Evolutionary conservation across 2,329 filamentous ascomycete species (phyloP).

Genomic region (Cephalotrichum gorgonifer): DNA sequence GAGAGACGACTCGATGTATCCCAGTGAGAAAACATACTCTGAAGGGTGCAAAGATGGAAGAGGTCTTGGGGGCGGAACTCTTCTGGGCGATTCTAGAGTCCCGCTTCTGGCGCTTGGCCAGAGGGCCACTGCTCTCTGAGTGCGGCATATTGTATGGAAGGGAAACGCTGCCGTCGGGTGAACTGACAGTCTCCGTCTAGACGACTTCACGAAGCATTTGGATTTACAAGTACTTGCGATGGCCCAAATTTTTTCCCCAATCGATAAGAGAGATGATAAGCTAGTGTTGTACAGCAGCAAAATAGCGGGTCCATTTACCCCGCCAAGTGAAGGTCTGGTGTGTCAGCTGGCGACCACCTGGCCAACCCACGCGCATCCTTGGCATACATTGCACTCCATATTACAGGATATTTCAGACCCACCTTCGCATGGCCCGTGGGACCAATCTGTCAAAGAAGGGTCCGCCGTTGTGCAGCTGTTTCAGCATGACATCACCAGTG

Average conservation of each 20-base stretch:
- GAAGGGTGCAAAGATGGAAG: slow-evolving; percentile 89
- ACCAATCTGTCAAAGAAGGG: no score
- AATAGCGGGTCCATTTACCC: no score
- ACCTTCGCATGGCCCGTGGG: no score
- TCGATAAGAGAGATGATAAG: background rate
- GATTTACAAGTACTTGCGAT: background rate
- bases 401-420: no score
- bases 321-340: no score
- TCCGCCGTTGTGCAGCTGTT: no score
- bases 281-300: background rate
- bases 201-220: background rate
- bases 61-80: slow-evolving; percentile 28
- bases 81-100: slow-evolving; percentile 23
- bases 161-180: background rate
- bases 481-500: no score
- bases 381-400: no score
- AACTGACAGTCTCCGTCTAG: background rate
- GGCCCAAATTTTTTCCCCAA: background rate
- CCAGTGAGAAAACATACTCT: slow-evolving; percentile 47
- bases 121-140: slow-evolving; percentile 47
- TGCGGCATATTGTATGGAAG: slow-evolving; percentile 35
- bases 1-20: background rate
- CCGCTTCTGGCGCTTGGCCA: slow-evolving; percentile 69
- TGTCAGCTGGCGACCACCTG: no score
- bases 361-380: no score